phyloP scores from a whole-genome alignment of 2,329 filamentous ascomycete species.

The Trichoderma semiorbis region DNA sequence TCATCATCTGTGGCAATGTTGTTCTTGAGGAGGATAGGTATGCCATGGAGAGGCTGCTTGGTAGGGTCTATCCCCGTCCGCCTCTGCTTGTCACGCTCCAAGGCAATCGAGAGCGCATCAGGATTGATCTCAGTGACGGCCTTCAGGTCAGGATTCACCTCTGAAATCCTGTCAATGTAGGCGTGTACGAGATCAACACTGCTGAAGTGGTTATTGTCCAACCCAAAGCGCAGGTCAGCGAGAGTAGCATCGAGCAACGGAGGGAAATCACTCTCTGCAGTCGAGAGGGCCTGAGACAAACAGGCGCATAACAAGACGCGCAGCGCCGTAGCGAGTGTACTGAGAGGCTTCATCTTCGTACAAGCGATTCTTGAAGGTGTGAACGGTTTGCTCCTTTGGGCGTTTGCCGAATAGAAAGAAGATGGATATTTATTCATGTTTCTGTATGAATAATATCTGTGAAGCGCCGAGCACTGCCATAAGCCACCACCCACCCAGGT shows the following conservation, averaged over 20 bases:
- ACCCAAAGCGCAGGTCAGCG: conserved; percentile 21
- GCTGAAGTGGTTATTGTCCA: conserved; percentile 31
- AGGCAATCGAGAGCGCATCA: conserved; percentile 38
- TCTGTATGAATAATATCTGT: background rate
- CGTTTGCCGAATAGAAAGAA: background rate
- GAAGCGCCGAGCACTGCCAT: background rate
- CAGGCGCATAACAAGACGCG: background rate
- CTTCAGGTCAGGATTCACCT: conserved; percentile 23
- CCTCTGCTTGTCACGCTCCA: conserved; percentile 31
- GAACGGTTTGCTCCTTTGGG: background rate
- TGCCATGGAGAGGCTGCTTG: conserved; percentile 51
- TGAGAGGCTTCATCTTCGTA: background rate
- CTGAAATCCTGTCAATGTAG: conserved; percentile 28
- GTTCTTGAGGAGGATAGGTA: conserved; percentile 65
- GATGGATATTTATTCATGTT: background rate
- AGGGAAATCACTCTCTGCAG: conserved; percentile 5
- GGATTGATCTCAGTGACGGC: conserved; percentile 37
- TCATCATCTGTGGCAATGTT: conserved; percentile 61
- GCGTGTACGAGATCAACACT: conserved; percentile 36
- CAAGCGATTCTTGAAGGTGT: fast-evolving
- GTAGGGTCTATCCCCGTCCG: background rate
- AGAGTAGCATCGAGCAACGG: conserved; percentile 24
- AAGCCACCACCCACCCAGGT: background rate
- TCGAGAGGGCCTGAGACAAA: background rate
- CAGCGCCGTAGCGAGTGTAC: background rate